Evolutionary conservation across 169 alveolate genomes (phyloP).

Genomic region (Plasmodium vinckei): DNA sequence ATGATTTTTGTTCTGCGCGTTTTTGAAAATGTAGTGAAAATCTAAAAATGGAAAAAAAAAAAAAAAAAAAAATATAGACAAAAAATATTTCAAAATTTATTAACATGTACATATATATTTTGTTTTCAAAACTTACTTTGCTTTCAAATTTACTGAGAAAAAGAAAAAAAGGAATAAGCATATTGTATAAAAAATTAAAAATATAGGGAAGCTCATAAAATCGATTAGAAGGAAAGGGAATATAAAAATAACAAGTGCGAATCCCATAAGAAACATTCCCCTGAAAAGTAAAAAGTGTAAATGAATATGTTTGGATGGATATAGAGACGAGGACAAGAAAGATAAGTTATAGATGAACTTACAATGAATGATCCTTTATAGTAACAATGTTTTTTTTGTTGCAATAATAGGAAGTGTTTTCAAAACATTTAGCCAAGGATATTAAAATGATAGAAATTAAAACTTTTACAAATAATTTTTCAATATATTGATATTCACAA

Average conservation of each 20-base stretch:
- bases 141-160: slow-evolving; percentile 46
- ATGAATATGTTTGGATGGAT: neutral
- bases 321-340: neutral
- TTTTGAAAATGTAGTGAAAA: slow-evolving; percentile 31
- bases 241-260: slow-evolving; percentile 20
- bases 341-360: neutral
- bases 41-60: slow-evolving; percentile 11
- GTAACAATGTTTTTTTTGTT: slow-evolving; percentile 42
- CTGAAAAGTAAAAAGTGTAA: slow-evolving; percentile 8
- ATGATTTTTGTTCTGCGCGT: slow-evolving; percentile 17
- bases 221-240: slow-evolving; percentile 59
- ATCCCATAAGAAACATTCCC: slow-evolving; percentile 56
- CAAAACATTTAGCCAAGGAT: slow-evolving; percentile 65
- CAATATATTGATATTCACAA: slow-evolving; percentile 26
- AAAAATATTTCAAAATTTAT: neutral
- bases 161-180: slow-evolving; percentile 48
- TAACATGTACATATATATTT: too few species aligned
- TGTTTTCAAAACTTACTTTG: slow-evolving; percentile 31
- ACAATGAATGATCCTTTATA: slow-evolving; percentile 50
- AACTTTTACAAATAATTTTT: slow-evolving; percentile 6
- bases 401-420: slow-evolving; percentile 48
- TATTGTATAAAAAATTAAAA: slow-evolving; percentile 44
- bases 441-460: slow-evolving; percentile 33
- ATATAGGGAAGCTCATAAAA: slow-evolving; percentile 43
- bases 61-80: neutral